Conservation (phyloP, 257 asterid species). For the Capsicum rhomboideum region DNA sequence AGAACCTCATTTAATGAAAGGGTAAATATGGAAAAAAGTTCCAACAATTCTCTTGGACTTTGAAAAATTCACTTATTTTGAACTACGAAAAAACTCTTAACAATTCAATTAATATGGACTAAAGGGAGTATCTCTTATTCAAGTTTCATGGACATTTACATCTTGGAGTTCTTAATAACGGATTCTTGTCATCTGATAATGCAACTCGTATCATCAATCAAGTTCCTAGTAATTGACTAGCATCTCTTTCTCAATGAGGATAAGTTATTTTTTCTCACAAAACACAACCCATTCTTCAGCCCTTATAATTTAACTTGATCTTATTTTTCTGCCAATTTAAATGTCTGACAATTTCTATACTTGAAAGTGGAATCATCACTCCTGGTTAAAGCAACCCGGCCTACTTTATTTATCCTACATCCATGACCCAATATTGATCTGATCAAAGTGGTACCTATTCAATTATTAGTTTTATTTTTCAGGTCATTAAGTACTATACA, state of each 20-base stretch:
- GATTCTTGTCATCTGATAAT: not conserved
- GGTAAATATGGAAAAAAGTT: no score
- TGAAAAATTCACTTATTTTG: no score
- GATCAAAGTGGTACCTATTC: not conserved
- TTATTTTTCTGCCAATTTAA: not conserved
- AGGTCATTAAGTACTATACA: constrained; percentile 21
- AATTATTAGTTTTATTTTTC: not conserved
- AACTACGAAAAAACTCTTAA: no score
- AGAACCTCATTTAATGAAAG: no score
- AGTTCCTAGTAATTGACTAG: not conserved
- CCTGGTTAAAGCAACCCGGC: not conserved
- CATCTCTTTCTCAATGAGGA: not conserved
- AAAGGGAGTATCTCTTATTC: not conserved
- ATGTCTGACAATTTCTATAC: not conserved
- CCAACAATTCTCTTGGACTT: no score
- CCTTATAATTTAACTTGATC: not conserved
- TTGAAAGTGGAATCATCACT: not conserved
- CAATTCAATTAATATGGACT: no score
- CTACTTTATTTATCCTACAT: not conserved
- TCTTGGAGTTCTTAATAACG: not conserved
- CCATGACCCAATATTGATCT: not conserved
- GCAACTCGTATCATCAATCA: not conserved
- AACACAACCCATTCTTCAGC: not conserved
- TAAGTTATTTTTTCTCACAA: not conserved
- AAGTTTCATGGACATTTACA: not conserved